These are phyloP conservation scores for Chalara sp. DNA, from an alignment of 2,329 filamentous ascomycete species.

Conservation along the genomic window DNA sequence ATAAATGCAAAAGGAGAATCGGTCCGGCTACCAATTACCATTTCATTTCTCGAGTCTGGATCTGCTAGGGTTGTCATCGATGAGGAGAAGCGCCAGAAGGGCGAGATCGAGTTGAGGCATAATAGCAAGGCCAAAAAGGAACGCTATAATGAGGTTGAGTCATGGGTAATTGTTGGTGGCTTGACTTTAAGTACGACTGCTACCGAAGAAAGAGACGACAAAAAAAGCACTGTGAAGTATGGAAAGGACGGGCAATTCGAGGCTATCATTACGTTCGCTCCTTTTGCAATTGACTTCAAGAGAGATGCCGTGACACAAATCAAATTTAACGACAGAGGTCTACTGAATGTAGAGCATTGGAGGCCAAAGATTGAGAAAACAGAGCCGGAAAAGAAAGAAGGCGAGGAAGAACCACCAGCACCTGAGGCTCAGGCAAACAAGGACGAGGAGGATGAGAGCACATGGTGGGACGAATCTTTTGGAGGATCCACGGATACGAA, in stretches of 20 bases:
- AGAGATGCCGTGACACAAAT: slow-evolving; percentile 76
- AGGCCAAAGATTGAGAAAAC: slow-evolving; percentile 67
- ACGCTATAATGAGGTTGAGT: slow-evolving; percentile 84
- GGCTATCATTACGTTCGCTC: slow-evolving; percentile 74
- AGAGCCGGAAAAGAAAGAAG: slow-evolving; percentile 28
- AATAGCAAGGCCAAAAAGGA: slow-evolving; percentile 82
- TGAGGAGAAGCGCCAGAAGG: slow-evolving; percentile 83
- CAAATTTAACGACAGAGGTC: slow-evolving; percentile 81
- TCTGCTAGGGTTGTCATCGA: slow-evolving; percentile 83
- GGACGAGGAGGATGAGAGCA: slow-evolving; percentile 66
- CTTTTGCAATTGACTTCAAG: slow-evolving; percentile 82
- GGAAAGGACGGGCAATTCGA: slow-evolving; percentile 71
- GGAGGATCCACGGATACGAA: slow-evolving; percentile 94
- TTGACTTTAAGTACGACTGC: slow-evolving; percentile 66
- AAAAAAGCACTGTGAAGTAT: slow-evolving; percentile 70
- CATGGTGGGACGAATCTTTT: slow-evolving; percentile 97
- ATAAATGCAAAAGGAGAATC: slow-evolving; percentile 58
- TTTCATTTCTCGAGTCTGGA: slow-evolving; percentile 87
- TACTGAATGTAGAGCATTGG: slow-evolving; percentile 96
- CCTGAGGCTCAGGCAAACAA: slow-evolving; percentile 21
- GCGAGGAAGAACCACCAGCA: slow-evolving; percentile 34
- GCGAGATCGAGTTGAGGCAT: slow-evolving; percentile 81
- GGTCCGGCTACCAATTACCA: slow-evolving; percentile 72
- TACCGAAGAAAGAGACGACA: slow-evolving; percentile 58
- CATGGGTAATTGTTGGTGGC: slow-evolving; percentile 81